Conservation (phyloP, 1,284 basidiomycete species). For the Pyrrhoderma lamaoense region DNA sequence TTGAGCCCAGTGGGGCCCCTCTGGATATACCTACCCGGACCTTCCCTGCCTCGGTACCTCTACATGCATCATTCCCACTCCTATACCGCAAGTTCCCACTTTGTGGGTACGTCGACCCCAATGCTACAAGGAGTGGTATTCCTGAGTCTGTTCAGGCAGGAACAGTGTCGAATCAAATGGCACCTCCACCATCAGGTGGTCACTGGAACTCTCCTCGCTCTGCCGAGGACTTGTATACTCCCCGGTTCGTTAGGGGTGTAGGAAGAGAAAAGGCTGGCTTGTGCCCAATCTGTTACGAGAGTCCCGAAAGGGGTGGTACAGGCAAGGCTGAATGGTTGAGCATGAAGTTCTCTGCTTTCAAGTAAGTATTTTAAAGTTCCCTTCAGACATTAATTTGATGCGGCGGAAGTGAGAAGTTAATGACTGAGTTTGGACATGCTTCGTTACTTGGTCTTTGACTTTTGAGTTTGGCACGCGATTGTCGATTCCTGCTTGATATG, state of each 20-base stretch:
- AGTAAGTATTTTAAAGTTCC: constrained; percentile 46
- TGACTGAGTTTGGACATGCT: too few relatives aligned
- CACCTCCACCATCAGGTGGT: constrained; percentile 35
- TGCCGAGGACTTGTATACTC: constrained; percentile 65
- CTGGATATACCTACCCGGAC: constrained; percentile 5
- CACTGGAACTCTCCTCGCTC: constrained; percentile 47
- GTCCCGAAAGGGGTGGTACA: constrained; percentile 51
- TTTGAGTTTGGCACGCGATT: not conserved
- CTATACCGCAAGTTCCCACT: constrained; percentile 62
- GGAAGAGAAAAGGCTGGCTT: constrained; percentile 65
- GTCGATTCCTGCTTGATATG: too few relatives aligned
- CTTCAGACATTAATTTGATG: not conserved
- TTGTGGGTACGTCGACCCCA: constrained; percentile 41
- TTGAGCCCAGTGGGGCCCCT: not conserved
- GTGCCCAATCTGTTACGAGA: constrained; percentile 71
- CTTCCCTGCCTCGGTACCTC: constrained; percentile 17
- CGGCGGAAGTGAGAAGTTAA: too few relatives aligned
- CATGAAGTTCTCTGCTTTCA: constrained; percentile 76
- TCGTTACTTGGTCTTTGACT: not conserved
- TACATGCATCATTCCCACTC: constrained; percentile 41
- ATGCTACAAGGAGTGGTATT: not conserved
- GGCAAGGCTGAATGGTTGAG: constrained; percentile 60
- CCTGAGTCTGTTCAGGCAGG: not conserved
- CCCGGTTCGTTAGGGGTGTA: constrained; percentile 66
- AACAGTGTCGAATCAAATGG: not conserved